These are phyloP conservation scores for Verticillium isaacii DNA, from an alignment of 2,329 filamentous ascomycete genomes.

Conservation along the genomic window DNA sequence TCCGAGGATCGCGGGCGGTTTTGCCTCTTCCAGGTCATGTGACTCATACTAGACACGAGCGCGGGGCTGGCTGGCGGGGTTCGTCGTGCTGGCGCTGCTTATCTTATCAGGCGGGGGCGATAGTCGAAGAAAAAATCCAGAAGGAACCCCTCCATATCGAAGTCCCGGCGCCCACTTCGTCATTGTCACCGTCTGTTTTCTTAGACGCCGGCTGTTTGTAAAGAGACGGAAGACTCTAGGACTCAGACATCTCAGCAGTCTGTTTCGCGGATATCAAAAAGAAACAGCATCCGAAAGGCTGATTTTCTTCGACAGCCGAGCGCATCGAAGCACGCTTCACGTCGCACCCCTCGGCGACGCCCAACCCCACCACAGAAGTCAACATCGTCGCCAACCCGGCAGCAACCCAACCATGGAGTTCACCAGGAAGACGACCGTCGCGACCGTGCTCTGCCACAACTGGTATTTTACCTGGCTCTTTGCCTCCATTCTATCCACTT, in stretches of 20 bases:
- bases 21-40: neutral
- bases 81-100: neutral
- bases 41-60: neutral
- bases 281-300: neutral
- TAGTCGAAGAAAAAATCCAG: neutral
- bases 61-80: neutral
- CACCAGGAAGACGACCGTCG: slow-evolving; percentile 8
- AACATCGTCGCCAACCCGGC: neutral
- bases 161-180: neutral
- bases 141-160: neutral
- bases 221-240: neutral
- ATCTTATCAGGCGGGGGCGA: neutral
- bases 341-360: neutral
- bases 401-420: neutral
- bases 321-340: neutral
- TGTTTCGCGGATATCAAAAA: neutral
- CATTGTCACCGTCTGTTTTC: neutral
- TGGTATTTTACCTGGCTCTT: slow-evolving; percentile 39
- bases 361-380: neutral
- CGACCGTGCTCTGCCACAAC: slow-evolving; percentile 85
- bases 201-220: neutral
- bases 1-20: neutral
- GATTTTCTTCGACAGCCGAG: neutral
- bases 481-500: neutral
- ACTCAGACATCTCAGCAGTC: neutral